Evolutionary conservation across 1,284 basidiomycete genomes (phyloP).

Genomic region (Spongispora temasekensis): DNA sequence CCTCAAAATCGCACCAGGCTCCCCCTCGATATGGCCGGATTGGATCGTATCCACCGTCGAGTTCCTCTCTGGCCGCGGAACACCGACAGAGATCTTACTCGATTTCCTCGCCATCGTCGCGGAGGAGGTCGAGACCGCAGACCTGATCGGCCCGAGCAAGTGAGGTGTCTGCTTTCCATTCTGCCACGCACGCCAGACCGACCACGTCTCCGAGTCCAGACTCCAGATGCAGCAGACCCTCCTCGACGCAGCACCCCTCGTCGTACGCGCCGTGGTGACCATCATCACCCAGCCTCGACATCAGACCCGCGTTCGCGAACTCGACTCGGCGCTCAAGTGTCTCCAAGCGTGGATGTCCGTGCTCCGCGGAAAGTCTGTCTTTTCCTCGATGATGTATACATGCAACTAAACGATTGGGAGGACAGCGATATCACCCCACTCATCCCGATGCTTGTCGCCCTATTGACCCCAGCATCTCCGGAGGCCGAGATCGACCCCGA

Average conservation of each 20-base stretch:
- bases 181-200: constrained; percentile 10
- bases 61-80: constrained; percentile 57
- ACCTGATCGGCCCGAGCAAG: constrained; percentile 75
- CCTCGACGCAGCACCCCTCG: constrained; percentile 64
- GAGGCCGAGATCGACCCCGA: constrained; percentile 44
- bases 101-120: constrained; percentile 85
- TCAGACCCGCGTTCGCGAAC: constrained; percentile 40
- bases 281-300: constrained; percentile 44
- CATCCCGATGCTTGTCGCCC: constrained; percentile 60
- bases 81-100: constrained; percentile 57
- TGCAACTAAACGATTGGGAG: too few species aligned
- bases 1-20: constrained; percentile 62
- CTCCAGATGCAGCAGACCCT: constrained; percentile 65
- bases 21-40: constrained; percentile 61
- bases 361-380: constrained; percentile 63
- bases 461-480: constrained; percentile 49
- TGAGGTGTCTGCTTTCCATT: constrained; percentile 39
- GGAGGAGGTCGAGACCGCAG: constrained; percentile 76
- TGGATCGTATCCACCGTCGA: constrained; percentile 68
- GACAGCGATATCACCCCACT: constrained; percentile 61
- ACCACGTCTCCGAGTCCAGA: constrained; percentile 42
- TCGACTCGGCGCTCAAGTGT: constrained; percentile 73
- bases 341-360: constrained; percentile 79
- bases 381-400: too few species aligned
- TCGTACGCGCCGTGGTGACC: constrained; percentile 64